phyloP scores from a whole-genome alignment of 2,329 filamentous ascomycete genomes.

The Chlorencoelia australis region DNA sequence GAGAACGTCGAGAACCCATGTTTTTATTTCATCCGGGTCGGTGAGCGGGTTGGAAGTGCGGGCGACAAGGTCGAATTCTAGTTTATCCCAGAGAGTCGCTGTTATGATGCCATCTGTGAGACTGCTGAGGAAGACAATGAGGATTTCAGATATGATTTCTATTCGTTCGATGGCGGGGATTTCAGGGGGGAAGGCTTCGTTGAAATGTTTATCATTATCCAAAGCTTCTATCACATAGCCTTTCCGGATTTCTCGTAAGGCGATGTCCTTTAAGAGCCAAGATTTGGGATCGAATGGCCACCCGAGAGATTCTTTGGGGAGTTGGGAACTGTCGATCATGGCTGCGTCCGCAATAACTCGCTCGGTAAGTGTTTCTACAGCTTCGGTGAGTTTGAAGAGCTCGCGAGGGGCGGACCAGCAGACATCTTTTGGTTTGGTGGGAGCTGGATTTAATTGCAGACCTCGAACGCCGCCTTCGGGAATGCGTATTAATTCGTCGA shows the following conservation, averaged over 20 bases:
- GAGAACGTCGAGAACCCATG: conserved; percentile 63
- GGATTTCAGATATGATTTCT: conserved; percentile 61
- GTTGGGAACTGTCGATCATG: conserved; percentile 44
- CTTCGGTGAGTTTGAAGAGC: conserved; percentile 80
- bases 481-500: conserved; percentile 81
- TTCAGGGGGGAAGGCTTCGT: conserved; percentile 51
- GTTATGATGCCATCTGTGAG: conserved; percentile 75
- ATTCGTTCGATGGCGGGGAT: conserved; percentile 56
- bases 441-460: conserved; percentile 27
- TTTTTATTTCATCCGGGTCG: conserved; percentile 44
- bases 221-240: conserved; percentile 51
- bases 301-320: conserved; percentile 42
- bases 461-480: conserved; percentile 71
- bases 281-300: conserved; percentile 45
- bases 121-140: conserved; percentile 64
- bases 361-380: conserved; percentile 50
- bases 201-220: conserved; percentile 57
- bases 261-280: conserved; percentile 28
- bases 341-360: conserved; percentile 49
- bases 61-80: conserved; percentile 47
- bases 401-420: conserved; percentile 78
- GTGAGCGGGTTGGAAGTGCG: conserved; percentile 33
- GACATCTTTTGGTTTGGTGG: conserved; percentile 35
- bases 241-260: conserved; percentile 24
- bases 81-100: conserved; percentile 55